phyloP scores from a whole-genome alignment of 1,284 basidiomycete species.

The Lignosus rhinocerotis region DNA sequence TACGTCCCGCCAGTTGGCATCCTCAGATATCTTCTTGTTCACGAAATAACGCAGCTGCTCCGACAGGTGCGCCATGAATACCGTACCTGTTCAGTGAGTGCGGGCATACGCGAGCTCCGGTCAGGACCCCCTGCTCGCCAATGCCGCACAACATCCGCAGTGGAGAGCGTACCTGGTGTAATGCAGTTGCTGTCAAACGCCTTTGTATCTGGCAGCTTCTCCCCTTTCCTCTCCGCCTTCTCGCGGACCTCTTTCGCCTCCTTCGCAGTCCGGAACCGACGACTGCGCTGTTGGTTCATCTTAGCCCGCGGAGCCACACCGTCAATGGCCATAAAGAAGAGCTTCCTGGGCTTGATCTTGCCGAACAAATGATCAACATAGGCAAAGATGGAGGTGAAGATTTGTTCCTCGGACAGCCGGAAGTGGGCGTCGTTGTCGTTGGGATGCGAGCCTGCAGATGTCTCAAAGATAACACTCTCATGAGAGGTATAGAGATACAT shows the following conservation, averaged over 20 bases:
- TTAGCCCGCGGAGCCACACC: slow-evolving; percentile 98
- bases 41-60: slow-evolving; percentile 94
- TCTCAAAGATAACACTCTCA: background rate
- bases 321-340: slow-evolving; percentile 98
- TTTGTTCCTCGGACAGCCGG: slow-evolving; percentile 93
- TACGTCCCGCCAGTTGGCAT: slow-evolving; percentile 91
- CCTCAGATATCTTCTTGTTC: slow-evolving; percentile 95
- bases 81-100: slow-evolving; percentile 64
- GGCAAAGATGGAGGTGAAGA: slow-evolving; percentile 94
- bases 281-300: slow-evolving; percentile 98
- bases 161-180: slow-evolving; percentile 79
- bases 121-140: background rate
- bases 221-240: slow-evolving; percentile 86
- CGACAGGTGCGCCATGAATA: slow-evolving; percentile 92
- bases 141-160: slow-evolving; percentile 3
- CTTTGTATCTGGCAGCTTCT: slow-evolving; percentile 89
- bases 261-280: slow-evolving; percentile 93
- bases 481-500: slow-evolving; percentile 29
- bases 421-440: slow-evolving; percentile 96
- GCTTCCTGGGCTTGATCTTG: slow-evolving; percentile 96
- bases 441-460: slow-evolving; percentile 75
- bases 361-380: slow-evolving; percentile 97
- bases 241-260: slow-evolving; percentile 88
- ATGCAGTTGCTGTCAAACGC: slow-evolving; percentile 99
- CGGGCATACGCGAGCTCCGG: background rate